Conservation (phyloP, 257 asterid species). For the Nicotiana noctiflora region DNA sequence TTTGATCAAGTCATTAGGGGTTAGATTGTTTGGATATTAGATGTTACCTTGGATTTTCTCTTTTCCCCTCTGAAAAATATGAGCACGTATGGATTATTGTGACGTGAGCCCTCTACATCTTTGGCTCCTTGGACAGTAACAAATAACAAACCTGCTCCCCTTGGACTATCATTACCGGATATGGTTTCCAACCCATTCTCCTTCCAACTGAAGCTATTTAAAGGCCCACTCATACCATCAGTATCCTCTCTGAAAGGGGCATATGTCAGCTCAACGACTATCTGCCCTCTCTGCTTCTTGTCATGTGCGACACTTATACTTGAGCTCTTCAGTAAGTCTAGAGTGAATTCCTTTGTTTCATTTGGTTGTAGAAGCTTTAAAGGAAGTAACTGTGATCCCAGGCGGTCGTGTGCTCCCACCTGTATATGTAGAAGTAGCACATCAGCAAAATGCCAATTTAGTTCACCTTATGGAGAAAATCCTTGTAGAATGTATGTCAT, state of each 20-base stretch:
- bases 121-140: slow-evolving; percentile 70
- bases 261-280: slow-evolving; percentile 57
- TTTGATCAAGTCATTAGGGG: background rate
- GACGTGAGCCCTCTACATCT: slow-evolving; percentile 72
- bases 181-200: slow-evolving; percentile 30
- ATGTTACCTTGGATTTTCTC: slow-evolving; percentile 60
- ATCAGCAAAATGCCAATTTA: background rate
- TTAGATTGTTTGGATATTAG: too few relatives aligned
- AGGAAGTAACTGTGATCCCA: slow-evolving; percentile 67
- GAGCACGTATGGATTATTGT: slow-evolving; percentile 61
- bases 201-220: slow-evolving; percentile 29
- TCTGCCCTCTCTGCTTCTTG: slow-evolving; percentile 67
- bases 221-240: slow-evolving; percentile 29
- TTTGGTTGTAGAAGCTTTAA: slow-evolving; percentile 53
- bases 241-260: slow-evolving; percentile 72
- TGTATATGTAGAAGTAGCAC: slow-evolving; percentile 12
- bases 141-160: slow-evolving; percentile 68
- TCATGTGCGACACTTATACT: slow-evolving; percentile 26
- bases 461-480: background rate
- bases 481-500: background rate
- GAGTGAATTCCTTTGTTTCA: slow-evolving; percentile 46
- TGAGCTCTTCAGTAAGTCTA: slow-evolving; percentile 31
- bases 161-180: slow-evolving; percentile 34
- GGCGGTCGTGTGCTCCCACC: slow-evolving; percentile 78
- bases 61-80: slow-evolving; percentile 66